Conservation (phyloP, 2,329 filamentous ascomycete genomes). For the Ophiostoma quercus region DNA sequence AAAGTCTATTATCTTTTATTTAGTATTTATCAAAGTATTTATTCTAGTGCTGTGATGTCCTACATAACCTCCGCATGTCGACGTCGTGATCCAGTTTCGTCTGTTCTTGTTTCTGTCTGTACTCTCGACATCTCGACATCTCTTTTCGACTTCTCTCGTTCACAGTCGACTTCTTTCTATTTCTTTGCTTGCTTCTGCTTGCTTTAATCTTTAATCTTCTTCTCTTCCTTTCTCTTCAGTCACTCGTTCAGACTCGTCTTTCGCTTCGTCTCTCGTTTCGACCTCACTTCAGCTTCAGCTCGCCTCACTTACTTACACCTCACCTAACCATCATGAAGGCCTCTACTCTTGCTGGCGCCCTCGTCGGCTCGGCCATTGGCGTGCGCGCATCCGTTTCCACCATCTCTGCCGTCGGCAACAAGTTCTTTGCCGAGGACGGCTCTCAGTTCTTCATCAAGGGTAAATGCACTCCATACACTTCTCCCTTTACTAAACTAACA, state of each 20-base stretch:
- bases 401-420: constrained; percentile 61
- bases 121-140: not conserved
- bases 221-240: not conserved
- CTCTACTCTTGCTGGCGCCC: constrained; percentile 34
- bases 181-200: constrained; percentile 5
- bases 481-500: not conserved
- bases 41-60: not conserved
- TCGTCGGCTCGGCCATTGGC: constrained; percentile 33
- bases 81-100: not conserved
- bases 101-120: not conserved
- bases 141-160: not conserved
- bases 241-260: not conserved
- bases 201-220: not conserved
- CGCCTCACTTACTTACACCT: not conserved
- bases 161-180: not conserved
- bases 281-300: not conserved
- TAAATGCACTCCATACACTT: constrained; percentile 43
- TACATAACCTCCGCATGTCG: not conserved
- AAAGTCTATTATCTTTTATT: not conserved
- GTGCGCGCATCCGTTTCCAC: constrained; percentile 37
- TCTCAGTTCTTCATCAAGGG: constrained; percentile 75
- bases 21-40: not conserved
- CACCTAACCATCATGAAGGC: constrained; percentile 38
- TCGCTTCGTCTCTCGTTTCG: not conserved
- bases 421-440: constrained; percentile 79